Conservation (phyloP, 768 basidiomycete genomes). For the Lactifluus subvellereus region DNA sequence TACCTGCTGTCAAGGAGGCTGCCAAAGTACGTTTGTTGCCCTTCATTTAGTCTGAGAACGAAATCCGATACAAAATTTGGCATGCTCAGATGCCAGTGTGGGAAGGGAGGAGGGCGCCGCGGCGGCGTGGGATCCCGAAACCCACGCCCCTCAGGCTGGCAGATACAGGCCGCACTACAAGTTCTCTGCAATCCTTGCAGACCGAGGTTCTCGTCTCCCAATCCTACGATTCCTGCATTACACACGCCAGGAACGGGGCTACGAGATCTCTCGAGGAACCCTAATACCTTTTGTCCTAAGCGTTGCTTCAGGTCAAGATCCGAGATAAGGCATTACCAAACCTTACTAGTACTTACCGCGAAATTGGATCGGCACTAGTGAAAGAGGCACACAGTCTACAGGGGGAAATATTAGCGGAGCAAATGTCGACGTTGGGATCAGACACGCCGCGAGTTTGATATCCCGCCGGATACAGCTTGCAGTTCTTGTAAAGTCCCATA, state of each 20-base stretch:
- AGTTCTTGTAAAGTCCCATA: background rate
- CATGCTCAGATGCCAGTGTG: background rate
- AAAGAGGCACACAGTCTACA: background rate
- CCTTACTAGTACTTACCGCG: background rate
- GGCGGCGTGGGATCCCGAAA: background rate
- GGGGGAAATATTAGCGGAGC: background rate
- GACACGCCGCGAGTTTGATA: background rate
- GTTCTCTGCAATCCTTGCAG: background rate
- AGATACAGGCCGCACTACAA: background rate
- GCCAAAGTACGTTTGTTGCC: background rate
- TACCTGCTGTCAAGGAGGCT: background rate
- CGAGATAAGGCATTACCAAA: background rate
- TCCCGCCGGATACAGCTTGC: background rate
- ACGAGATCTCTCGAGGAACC: background rate
- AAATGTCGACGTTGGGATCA: background rate
- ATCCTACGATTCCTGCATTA: background rate
- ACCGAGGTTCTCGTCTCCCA: background rate
- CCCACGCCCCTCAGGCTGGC: background rate
- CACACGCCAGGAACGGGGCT: background rate
- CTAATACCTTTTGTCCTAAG: background rate
- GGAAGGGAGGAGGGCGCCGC: background rate
- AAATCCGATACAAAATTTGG: background rate
- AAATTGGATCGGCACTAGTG: background rate
- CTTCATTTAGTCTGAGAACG: background rate
- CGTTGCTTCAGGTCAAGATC: background rate